phyloP scores from a whole-genome alignment of 2,329 filamentous ascomycete species.

The Mollisiaceae sp. region DNA sequence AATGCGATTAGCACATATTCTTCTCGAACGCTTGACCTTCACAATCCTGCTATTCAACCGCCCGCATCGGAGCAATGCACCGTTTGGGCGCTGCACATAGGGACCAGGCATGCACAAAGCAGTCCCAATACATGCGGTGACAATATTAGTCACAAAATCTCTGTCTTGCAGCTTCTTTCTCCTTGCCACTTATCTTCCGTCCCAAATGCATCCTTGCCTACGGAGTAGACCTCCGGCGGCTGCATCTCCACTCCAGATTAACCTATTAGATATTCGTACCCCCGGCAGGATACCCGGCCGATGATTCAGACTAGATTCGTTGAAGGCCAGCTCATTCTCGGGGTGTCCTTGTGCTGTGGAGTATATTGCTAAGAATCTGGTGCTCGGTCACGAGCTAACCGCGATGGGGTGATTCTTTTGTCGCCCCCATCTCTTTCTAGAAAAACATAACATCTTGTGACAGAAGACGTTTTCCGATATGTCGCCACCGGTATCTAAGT shows the following conservation, averaged over 20 bases:
- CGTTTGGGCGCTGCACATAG: too few relatives aligned
- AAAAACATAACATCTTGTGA: background rate
- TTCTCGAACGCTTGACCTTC: too few relatives aligned
- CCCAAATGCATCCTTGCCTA: background rate
- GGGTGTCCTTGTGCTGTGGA: background rate
- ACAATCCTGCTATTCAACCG: too few relatives aligned
- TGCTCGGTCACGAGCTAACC: constrained; percentile 5
- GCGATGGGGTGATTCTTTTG: background rate
- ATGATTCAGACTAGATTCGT: background rate
- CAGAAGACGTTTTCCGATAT: background rate
- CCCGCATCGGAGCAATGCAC: too few relatives aligned
- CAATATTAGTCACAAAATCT: background rate
- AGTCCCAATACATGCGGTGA: too few relatives aligned
- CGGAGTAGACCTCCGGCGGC: background rate
- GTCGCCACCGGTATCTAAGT: too few relatives aligned
- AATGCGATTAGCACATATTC: too few relatives aligned
- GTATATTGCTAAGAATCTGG: background rate
- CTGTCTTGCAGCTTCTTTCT: background rate
- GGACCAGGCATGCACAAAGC: too few relatives aligned
- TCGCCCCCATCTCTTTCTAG: background rate
- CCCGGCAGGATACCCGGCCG: background rate
- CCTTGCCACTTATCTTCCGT: background rate
- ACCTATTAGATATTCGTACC: background rate
- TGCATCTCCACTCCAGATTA: background rate
- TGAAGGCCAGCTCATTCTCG: background rate